Percentiles rank a stretch among this genome's conserved stretches.
Conservation (phyloP, 2,329 filamentous ascomycete species). For the Furcasterigmium furcatum region DNA sequence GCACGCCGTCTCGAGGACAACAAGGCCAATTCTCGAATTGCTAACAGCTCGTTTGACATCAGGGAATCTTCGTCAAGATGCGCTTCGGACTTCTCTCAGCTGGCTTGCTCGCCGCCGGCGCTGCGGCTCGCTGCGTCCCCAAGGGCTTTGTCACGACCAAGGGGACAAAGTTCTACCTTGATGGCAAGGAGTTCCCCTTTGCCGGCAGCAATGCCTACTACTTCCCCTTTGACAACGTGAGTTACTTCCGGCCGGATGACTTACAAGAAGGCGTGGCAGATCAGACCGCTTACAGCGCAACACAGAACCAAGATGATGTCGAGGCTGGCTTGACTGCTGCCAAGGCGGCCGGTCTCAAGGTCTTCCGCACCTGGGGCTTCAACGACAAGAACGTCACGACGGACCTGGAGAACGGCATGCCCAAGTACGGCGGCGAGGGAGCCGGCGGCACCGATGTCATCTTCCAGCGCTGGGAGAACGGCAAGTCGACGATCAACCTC, state of each 20-base stretch:
- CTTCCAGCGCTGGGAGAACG: constrained; percentile 44
- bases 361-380: constrained; percentile 58
- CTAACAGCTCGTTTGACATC: no score
- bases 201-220: constrained; percentile 57
- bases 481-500: constrained; percentile 38
- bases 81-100: constrained; percentile 9
- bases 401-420: constrained; percentile 35
- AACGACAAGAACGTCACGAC: constrained; percentile 53
- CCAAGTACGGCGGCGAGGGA: constrained; percentile 48
- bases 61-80: constrained; percentile 3
- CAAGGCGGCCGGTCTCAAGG: constrained; percentile 44
- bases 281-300: no score
- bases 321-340: constrained; percentile 41
- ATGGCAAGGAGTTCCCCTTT: constrained; percentile 53
- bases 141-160: constrained; percentile 45
- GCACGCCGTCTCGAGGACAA: neutral
- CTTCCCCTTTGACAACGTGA: constrained; percentile 48
- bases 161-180: constrained; percentile 47
- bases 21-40: no score
- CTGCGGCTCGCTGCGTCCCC: constrained; percentile 10
- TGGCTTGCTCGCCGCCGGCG: constrained; percentile 9
- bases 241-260: constrained; percentile 8
- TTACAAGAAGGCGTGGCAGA: no score
- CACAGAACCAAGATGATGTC: constrained; percentile 39
- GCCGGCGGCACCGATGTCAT: constrained; percentile 40